Evolutionary conservation across 179 eudicot species (phyloP), one percentile per base, ranked within the genome.

Genomic region (Dionaea muscipula): DNA sequence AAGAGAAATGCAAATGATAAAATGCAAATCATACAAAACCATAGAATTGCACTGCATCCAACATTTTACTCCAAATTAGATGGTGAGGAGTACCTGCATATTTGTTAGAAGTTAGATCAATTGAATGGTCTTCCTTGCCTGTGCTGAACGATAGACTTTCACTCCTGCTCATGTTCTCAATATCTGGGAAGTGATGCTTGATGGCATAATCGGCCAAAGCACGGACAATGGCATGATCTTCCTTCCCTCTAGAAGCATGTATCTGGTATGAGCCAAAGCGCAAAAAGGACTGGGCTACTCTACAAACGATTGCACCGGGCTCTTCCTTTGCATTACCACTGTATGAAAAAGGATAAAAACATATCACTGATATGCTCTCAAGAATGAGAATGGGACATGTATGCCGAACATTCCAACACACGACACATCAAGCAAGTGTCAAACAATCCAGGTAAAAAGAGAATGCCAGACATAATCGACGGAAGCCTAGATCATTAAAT

Each of bases 251-350:
- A 38, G 86, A 69, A 14, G 95, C 96, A 76, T 93, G 99, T 68
- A 93, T 52, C 63, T 93, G 96, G 72, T 68, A 93, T 46, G 99
- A 88, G 67, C 99, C 99, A 74, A 93, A 93, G 16, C 99, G 99
- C 55, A 93, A 63, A 75, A 93, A 93, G 51, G 99, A 93, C 41
- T 71, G 95, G 59, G 99, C 93, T 67, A 88, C 99, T 81, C 99
- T 81, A 72, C 99, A 93, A 53, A 88, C 93, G 58, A 93, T 66
- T 39, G 99, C 99, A 70, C 99, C 99, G 60, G 99, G 99, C 65
- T 93, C 99, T 47, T 93, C 99, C 86, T 88, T 93, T 51, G 99
- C 75, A 76, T 93, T 84, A 53, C 99, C 99, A 78, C 99, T 93
- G 85, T 79, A 81, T 49, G 25, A 28, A 24, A 37, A n/a, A 63